phyloP scores from a whole-genome alignment of 441 rosid species.

The Rhodomyrtus psidioides region DNA sequence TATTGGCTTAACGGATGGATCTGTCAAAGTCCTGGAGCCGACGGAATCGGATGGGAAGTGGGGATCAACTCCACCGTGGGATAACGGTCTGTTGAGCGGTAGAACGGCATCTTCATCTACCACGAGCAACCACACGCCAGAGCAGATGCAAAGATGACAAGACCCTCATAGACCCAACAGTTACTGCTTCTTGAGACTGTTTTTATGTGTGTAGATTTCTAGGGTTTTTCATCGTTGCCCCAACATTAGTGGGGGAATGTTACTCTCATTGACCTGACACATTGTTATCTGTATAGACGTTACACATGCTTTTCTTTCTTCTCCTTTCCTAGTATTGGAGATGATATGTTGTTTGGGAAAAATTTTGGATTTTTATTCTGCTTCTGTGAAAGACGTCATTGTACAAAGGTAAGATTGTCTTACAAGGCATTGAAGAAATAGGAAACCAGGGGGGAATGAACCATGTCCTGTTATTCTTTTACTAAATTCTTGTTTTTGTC shows the following conservation, averaged over 20 bases:
- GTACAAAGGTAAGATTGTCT: neutral
- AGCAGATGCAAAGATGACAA: slow-evolving; percentile 55
- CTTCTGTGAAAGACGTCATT: neutral
- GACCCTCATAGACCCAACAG: neutral
- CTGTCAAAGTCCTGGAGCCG: slow-evolving; percentile 81
- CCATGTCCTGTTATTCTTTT: neutral
- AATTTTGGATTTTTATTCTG: neutral
- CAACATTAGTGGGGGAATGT: neutral
- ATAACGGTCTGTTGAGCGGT: slow-evolving; percentile 46
- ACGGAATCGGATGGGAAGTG: slow-evolving; percentile 65
- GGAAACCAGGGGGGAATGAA: neutral
- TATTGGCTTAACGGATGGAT: slow-evolving; percentile 63
- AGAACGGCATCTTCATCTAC: slow-evolving; percentile 63
- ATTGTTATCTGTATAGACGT: neutral
- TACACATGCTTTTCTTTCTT: neutral
- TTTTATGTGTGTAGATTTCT: slow-evolving; percentile 8
- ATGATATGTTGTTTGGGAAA: neutral
- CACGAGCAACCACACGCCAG: slow-evolving; percentile 71
- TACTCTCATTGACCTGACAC: neutral
- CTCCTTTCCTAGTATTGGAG: neutral
- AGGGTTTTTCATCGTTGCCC: slow-evolving; percentile 13
- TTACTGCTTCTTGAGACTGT: neutral
- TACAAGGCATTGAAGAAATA: neutral
- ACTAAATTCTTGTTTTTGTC: neutral
- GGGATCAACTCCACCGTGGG: slow-evolving; percentile 58